Conservation (phyloP, 139 green algal genomes). For the Edaphochlamys debaryana region DNA sequence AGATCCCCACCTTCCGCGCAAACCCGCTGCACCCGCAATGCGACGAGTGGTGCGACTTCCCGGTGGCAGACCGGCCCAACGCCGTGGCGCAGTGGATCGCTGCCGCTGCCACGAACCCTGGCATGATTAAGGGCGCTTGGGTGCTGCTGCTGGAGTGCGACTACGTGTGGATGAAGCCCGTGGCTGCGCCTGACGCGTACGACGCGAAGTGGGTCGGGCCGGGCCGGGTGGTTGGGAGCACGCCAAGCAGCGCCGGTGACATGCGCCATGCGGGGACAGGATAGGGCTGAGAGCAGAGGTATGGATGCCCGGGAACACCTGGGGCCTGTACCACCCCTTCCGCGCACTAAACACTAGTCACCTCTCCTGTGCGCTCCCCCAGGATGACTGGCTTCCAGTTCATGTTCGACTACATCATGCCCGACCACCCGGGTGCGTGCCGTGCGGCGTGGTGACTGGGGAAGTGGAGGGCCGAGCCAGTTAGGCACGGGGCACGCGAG, state of each 20-base stretch:
- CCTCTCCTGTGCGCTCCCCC: no score
- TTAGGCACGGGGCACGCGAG: no score
- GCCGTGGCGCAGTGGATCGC: conserved; percentile 80
- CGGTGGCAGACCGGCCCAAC: conserved; percentile 85
- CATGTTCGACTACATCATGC: conserved; percentile 85
- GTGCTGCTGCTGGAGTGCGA: conserved; percentile 89
- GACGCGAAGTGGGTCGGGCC: conserved; percentile 40
- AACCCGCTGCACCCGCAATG: conserved; percentile 69
- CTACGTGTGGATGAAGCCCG: conserved; percentile 83
- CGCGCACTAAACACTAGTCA: no score
- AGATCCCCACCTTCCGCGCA: conserved; percentile 72
- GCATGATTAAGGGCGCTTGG: conserved; percentile 81
- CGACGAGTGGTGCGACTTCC: conserved; percentile 91
- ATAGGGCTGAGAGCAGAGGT: no score
- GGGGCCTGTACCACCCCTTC: no score
- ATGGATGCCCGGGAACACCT: no score
- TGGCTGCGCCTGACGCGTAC: conserved; percentile 60
- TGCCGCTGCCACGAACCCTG: conserved; percentile 60
- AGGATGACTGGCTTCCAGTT: conserved; percentile 59
- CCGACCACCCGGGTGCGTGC: conserved; percentile 38
- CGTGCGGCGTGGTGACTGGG: no score
- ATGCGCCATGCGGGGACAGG: no score
- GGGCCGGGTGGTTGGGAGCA: no score
- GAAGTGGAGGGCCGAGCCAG: no score
- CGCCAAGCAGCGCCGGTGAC: no score